Percentiles rank a stretch among this genome's conserved stretches.
Conservation (phyloP, 441 rosid genomes). For the Pelargonium cotyledonis region DNA sequence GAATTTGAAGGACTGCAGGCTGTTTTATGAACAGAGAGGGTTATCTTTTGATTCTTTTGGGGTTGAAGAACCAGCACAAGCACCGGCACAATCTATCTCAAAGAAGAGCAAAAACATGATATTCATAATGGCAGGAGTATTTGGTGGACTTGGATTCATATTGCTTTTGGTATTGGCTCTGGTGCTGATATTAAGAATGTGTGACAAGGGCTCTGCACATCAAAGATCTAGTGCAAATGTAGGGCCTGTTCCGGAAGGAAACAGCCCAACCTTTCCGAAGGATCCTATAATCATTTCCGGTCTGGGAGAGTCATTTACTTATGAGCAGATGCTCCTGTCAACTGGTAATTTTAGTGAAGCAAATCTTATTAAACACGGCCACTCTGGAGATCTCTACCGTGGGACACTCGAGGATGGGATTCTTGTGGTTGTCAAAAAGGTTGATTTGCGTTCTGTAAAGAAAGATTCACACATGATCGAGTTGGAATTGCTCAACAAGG, state of each 20-base stretch:
- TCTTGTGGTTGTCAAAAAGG: slow-evolving; percentile 61
- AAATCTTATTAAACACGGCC: slow-evolving; percentile 81
- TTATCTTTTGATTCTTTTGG: slow-evolving; percentile 73
- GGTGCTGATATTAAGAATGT: slow-evolving; percentile 35
- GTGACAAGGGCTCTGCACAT: slow-evolving; percentile 34
- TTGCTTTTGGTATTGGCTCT: slow-evolving; percentile 33
- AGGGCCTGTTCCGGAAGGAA: slow-evolving; percentile 55
- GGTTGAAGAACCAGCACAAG: slow-evolving; percentile 39
- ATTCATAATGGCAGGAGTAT: slow-evolving; percentile 54
- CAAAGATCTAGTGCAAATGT: slow-evolving; percentile 45
- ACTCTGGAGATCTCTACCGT: slow-evolving; percentile 74
- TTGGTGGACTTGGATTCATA: slow-evolving; percentile 59
- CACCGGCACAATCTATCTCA: slow-evolving; percentile 30
- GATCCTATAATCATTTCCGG: slow-evolving; percentile 46
- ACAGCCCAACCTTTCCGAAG: slow-evolving; percentile 38
- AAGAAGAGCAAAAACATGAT: slow-evolving; percentile 35
- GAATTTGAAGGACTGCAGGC: slow-evolving; percentile 42
- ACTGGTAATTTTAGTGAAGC: slow-evolving; percentile 58
- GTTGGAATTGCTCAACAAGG: slow-evolving; percentile 65
- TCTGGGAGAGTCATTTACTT: slow-evolving; percentile 66
- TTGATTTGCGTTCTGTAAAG: slow-evolving; percentile 41
- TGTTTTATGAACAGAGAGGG: slow-evolving; percentile 56
- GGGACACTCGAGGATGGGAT: slow-evolving; percentile 56
- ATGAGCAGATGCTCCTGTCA: slow-evolving; percentile 57
- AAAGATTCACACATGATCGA: slow-evolving; percentile 56